Percentiles rank a stretch among this genome's conserved stretches.
Evolutionary conservation across 2,329 filamentous ascomycete genomes (phyloP).

Genomic region (Colletotrichum spinosum): DNA sequence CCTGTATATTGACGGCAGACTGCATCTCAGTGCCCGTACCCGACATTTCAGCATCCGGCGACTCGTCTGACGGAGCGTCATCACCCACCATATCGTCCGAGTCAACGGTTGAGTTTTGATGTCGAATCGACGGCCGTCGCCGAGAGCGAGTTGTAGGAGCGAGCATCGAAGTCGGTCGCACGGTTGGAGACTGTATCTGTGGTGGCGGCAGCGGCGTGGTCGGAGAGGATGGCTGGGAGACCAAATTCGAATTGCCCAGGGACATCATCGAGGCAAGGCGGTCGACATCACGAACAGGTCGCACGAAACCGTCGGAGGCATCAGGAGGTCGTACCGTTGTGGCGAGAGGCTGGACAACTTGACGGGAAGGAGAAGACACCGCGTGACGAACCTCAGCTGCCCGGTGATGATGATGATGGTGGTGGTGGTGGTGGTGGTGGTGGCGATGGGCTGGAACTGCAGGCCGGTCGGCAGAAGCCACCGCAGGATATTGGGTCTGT

Average conservation of each 20-base stretch:
- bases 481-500: constrained; percentile 70
- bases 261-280: constrained; percentile 85
- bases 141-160: constrained; percentile 67
- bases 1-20: constrained; percentile 85
- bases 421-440: constrained; percentile 57
- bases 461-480: constrained; percentile 78
- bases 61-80: constrained; percentile 82
- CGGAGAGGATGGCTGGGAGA: constrained; percentile 92
- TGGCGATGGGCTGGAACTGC: constrained; percentile 66
- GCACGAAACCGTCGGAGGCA: constrained; percentile 76
- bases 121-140: constrained; percentile 85
- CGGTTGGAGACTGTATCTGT: constrained; percentile 68
- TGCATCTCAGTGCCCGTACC: constrained; percentile 81
- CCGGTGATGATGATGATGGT: constrained; percentile 64
- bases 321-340: constrained; percentile 77
- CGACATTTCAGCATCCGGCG: constrained; percentile 81
- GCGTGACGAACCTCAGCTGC: constrained; percentile 62
- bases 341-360: constrained; percentile 74
- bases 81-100: constrained; percentile 89
- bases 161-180: constrained; percentile 64
- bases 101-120: constrained; percentile 91
- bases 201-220: constrained; percentile 83
- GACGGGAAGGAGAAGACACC: constrained; percentile 62
- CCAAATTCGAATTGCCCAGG: constrained; percentile 74
- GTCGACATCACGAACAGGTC: constrained; percentile 85